Conservation (phyloP, 2,329 filamentous ascomycete species). For the Microsporum canis region DNA sequence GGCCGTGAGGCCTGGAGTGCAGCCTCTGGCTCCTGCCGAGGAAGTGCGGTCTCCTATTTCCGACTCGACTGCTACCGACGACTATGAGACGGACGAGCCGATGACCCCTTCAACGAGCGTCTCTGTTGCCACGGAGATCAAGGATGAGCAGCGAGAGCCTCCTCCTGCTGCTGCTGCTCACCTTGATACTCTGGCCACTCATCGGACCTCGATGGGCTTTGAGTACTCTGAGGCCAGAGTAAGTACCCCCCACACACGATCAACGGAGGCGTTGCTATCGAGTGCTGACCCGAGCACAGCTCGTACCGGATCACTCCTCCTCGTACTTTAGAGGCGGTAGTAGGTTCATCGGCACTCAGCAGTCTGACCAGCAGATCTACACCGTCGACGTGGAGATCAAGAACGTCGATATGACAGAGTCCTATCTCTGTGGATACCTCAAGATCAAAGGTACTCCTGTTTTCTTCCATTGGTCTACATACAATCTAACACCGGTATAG, state of each 20-base stretch:
- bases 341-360: constrained; percentile 79
- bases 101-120: background rate
- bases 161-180: background rate
- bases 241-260: constrained; percentile 19
- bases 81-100: background rate
- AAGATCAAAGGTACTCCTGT: constrained; percentile 69
- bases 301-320: constrained; percentile 67
- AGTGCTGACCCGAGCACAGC: constrained; percentile 34
- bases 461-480: background rate
- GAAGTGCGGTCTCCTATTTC: background rate
- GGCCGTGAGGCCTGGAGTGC: background rate
- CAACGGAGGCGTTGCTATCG: too few relatives aligned
- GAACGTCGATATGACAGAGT: constrained; percentile 87
- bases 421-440: constrained; percentile 87
- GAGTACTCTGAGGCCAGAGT: constrained; percentile 48
- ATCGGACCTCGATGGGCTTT: constrained; percentile 30
- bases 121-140: constrained; percentile 18
- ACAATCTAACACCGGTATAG: constrained; percentile 39
- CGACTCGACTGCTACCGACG: background rate
- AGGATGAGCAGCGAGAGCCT: constrained; percentile 19
- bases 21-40: background rate
- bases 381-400: constrained; percentile 96
- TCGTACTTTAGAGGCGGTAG: constrained; percentile 80
- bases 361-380: constrained; percentile 85
- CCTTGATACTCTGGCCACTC: background rate